Evolutionary conservation across 2,329 filamentous ascomycete genomes (phyloP), one percentile per base, ranked within the genome.

Genomic region (Pseudocercospora eumusae): DNA sequence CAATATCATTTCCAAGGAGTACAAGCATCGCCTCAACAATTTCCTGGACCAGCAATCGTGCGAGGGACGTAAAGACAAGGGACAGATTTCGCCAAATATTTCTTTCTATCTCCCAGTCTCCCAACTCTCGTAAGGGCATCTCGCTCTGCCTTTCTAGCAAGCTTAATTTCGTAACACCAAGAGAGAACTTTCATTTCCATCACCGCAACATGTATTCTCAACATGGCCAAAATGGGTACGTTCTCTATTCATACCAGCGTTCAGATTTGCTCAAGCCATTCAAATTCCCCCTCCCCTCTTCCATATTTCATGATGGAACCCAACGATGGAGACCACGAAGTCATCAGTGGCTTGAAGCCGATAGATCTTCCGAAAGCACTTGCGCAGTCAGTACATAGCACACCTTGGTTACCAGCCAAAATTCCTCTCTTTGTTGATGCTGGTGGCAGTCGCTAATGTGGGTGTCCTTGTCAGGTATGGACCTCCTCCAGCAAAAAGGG

Each of bases 401-500:
- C 15, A 36, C 6, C 7, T 40, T 18, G 36, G 36, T 40, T 15
- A 18, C 36, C n/a, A 15, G 36, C 36, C 36, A 18, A 18, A n/a
- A 18, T 2, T 40, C 13, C 36, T 18, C 36, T 40, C 36, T 40
- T 40, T 40, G 5, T 40, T 40, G 5, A 40, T 40, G 5, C 36
- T 18, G 15, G 15, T 18, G 36, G n/a, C 36, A 40, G 15, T 40
- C 36, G n/a, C 36, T 40, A 8, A 40, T 18, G 8, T 40, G 15
- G 36, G 36, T 5, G 15, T 40, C 15, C 15, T 40, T 40, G 15
- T 40, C 25, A 52, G 47, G 8, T 52, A 52, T 25, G 71, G 71
- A 15, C 69, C 69, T 15, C 73, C 74, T 15, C 72, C 76, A 15
- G 64, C 70, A 2, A 82, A 82, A 69, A 78, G 76, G 57, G 56